A percentile compares a stretch with the other conserved stretches of the same genome.
phyloP scores from a whole-genome alignment of 495 filamentous ascomycete genomes.

The Bryoglossum gracile region DNA sequence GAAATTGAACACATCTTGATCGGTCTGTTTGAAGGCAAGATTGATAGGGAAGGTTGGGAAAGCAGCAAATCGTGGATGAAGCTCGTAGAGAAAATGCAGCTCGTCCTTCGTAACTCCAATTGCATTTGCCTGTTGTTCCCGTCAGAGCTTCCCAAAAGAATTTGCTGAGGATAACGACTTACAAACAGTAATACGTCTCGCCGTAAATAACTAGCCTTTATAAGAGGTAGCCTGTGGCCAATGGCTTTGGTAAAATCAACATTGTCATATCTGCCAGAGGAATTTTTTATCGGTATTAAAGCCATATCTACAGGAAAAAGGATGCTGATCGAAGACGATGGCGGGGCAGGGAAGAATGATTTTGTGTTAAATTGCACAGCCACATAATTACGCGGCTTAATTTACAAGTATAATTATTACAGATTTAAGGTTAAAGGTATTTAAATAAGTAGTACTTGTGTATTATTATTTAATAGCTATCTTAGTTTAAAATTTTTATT shows the following conservation, averaged over 20 bases:
- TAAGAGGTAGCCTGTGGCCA: slow-evolving; percentile 20
- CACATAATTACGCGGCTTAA: too few relatives aligned
- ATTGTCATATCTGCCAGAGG: slow-evolving; percentile 27
- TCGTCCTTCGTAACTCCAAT: slow-evolving; percentile 27
- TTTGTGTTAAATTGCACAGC: too few relatives aligned
- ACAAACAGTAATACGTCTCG: slow-evolving; percentile 29
- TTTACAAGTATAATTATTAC: too few relatives aligned
- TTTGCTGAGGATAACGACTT: neutral
- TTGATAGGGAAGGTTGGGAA: slow-evolving; percentile 30
- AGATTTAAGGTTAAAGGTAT: too few relatives aligned
- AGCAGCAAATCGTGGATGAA: slow-evolving; percentile 24
- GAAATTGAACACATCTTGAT: slow-evolving; percentile 28
- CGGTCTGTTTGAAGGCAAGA: slow-evolving; percentile 26
- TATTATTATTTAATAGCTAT: too few relatives aligned
- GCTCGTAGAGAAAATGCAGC: slow-evolving; percentile 28
- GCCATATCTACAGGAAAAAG: neutral
- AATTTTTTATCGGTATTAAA: slow-evolving; percentile 5
- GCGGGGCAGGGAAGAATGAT: too few relatives aligned
- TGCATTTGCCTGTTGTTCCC: slow-evolving; percentile 22
- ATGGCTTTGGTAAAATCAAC: slow-evolving; percentile 27
- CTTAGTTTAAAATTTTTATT: too few relatives aligned
- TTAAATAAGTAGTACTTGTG: too few relatives aligned
- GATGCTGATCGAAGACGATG: too few relatives aligned
- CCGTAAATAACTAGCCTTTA: slow-evolving; percentile 26
- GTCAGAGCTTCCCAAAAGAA: neutral